phyloP scores from a whole-genome alignment of 2,329 filamentous ascomycete species.

The Aspergillus sp. region DNA sequence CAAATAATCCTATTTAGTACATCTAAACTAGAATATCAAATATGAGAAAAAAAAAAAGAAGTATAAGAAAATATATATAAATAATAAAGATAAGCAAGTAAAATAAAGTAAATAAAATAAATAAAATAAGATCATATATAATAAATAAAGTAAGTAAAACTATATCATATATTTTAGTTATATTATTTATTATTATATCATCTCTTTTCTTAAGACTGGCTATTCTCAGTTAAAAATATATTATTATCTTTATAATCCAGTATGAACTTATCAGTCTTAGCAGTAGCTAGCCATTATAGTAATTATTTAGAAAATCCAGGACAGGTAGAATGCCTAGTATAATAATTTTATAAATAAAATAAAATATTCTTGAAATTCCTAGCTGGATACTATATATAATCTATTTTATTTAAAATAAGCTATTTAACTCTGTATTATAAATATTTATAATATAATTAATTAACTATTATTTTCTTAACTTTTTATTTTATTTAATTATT shows the following conservation, averaged over 20 bases:
- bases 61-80: background rate
- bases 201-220: background rate
- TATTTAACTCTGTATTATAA: background rate
- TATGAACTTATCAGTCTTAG: background rate
- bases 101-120: background rate
- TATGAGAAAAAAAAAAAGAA: too few species aligned
- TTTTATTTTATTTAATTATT: background rate
- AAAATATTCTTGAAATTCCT: background rate
- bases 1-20: too few species aligned
- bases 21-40: too few species aligned
- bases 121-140: background rate
- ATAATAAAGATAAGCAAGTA: background rate
- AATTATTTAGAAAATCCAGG: background rate
- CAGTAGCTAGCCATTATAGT: background rate
- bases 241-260: background rate
- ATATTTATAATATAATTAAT: background rate
- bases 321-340: background rate
- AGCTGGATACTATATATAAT: background rate
- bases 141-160: background rate
- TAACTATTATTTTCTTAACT: background rate
- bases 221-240: background rate
- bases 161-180: background rate
- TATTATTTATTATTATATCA: background rate
- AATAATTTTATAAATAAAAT: slow-evolving; percentile 2
- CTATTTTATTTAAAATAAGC: background rate